These are phyloP conservation scores for Firmiana major DNA, from an alignment of 345 rosid species.

Conservation along the genomic window DNA sequence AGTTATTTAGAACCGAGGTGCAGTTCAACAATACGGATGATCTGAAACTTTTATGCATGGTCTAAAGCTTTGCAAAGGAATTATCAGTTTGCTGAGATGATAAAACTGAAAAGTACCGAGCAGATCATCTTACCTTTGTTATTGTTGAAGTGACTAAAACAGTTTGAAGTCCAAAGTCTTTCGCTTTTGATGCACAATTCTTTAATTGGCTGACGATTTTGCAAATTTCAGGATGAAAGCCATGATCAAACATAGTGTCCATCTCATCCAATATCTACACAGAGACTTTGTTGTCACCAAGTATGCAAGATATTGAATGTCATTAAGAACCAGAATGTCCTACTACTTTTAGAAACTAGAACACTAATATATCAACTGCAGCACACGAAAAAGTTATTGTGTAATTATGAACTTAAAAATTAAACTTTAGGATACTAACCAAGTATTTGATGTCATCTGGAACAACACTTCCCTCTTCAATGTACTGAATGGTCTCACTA, in stretches of 20 bases:
- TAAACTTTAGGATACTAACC: slow-evolving; percentile 25
- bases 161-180: slow-evolving; percentile 70
- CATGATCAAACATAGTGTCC: slow-evolving; percentile 88
- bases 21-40: neutral
- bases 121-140: slow-evolving; percentile 45
- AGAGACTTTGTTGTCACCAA: slow-evolving; percentile 4
- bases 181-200: slow-evolving; percentile 53
- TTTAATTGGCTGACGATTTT: slow-evolving; percentile 75
- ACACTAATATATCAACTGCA: neutral
- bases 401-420: neutral
- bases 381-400: neutral
- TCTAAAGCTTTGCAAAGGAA: neutral
- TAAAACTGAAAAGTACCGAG: neutral
- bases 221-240: slow-evolving; percentile 81
- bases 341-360: neutral
- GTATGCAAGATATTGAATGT: neutral
- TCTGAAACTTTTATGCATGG: neutral
- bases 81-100: neutral
- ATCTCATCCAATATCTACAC: slow-evolving; percentile 88
- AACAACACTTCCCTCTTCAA: slow-evolving; percentile 24
- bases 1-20: neutral
- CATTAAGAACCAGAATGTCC: neutral
- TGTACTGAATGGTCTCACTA: slow-evolving; percentile 23
- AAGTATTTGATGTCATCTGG: slow-evolving; percentile 33
- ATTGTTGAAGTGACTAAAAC: slow-evolving; percentile 84